These are phyloP conservation scores for Rhodotorula toruloides DNA, from an alignment of 768 basidiomycete species.

Conservation along the genomic window DNA sequence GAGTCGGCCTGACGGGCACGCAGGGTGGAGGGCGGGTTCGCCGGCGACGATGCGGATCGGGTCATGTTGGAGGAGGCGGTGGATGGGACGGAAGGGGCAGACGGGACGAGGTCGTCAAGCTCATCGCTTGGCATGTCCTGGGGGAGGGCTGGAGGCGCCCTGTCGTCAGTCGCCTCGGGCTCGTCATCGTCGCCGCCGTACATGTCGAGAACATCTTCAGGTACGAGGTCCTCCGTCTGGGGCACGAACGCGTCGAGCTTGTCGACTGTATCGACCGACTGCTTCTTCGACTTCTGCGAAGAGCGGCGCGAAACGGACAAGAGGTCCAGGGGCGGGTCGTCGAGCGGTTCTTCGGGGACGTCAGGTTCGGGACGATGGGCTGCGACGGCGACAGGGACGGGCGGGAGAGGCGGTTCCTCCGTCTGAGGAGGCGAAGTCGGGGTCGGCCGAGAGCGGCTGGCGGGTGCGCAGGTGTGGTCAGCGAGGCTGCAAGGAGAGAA, in stretches of 20 bases:
- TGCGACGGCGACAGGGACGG: not conserved
- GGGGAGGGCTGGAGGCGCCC: not conserved
- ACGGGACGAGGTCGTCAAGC: not conserved
- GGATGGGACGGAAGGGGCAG: not conserved
- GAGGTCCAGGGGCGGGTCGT: not conserved
- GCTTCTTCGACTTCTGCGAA: constrained; percentile 2
- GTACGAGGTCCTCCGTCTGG: constrained; percentile 14
- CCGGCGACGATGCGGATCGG: no score
- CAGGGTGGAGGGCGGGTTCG: no score
- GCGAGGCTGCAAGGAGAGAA: constrained; percentile 11
- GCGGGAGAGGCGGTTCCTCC: not conserved
- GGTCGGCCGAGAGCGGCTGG: not conserved
- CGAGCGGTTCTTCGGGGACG: not conserved
- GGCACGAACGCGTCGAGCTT: constrained; percentile 27
- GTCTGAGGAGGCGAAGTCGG: not conserved
- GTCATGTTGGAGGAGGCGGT: not conserved
- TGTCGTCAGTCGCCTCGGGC: not conserved
- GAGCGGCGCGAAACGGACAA: not conserved
- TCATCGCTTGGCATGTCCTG: constrained; percentile 12
- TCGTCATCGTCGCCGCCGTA: constrained; percentile 16
- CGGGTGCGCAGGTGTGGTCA: constrained; percentile 19
- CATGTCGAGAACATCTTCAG: constrained; percentile 22
- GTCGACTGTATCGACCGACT: not conserved
- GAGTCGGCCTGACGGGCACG: not conserved
- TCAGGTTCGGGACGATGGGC: not conserved